Percentiles rank a stretch among this genome's conserved stretches.
Conservation (phyloP, 306 rosid species). For the Hylodesmum podocarpum region DNA sequence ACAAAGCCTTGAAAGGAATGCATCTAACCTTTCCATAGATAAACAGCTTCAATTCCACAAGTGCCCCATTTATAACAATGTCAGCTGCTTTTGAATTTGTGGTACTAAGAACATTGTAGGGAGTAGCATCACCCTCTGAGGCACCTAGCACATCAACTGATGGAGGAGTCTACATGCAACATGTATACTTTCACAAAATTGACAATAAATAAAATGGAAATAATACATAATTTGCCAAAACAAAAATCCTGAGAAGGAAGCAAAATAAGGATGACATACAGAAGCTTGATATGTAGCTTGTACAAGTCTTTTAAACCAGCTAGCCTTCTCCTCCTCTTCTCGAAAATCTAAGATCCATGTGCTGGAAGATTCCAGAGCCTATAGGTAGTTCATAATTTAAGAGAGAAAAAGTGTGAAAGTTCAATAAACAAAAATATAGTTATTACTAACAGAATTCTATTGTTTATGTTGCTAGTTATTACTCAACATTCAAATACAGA, state of each 20-base stretch:
- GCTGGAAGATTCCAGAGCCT: constrained; percentile 92
- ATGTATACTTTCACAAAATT: constrained; percentile 12
- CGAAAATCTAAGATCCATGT: constrained; percentile 83
- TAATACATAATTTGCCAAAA: not conserved
- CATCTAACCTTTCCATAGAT: constrained; percentile 85
- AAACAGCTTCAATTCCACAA: constrained; percentile 73
- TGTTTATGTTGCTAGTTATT: not conserved
- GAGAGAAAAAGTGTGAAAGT: not conserved
- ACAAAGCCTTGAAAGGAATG: constrained; percentile 12
- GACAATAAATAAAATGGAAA: constrained; percentile 11
- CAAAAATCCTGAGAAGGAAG: not conserved
- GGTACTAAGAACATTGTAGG: constrained; percentile 40
- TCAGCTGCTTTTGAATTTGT: constrained; percentile 58
- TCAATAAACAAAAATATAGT: not conserved
- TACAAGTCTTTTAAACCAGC: constrained; percentile 77
- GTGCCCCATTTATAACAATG: constrained; percentile 79
- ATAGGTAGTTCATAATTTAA: constrained; percentile 16
- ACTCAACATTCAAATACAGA: constrained; percentile 19
- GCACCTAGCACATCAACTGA: constrained; percentile 58
- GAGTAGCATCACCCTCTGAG: constrained; percentile 40
- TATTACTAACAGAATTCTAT: not conserved
- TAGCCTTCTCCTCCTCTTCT: constrained; percentile 67
- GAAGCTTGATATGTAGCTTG: constrained; percentile 97
- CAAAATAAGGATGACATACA: constrained; percentile 44
- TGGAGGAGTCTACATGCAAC: constrained; percentile 64